A percentile compares a stretch with the other conserved stretches of the same genome.
Conservation (phyloP, 768 basidiomycete species). For the Mycena capillaripes region DNA sequence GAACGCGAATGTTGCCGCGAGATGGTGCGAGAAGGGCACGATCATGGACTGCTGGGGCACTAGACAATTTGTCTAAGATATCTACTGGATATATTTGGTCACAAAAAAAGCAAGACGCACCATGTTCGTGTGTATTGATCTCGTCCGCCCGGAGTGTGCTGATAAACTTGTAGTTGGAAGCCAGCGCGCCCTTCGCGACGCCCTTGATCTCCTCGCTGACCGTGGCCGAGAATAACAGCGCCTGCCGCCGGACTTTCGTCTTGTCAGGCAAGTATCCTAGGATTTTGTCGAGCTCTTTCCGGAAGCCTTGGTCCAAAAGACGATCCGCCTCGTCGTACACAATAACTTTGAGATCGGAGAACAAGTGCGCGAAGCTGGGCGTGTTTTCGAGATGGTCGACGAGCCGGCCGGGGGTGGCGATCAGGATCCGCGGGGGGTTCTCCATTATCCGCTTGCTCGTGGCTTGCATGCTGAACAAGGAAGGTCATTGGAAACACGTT, state of each 20-base stretch:
- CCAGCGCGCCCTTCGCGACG: slow-evolving; percentile 47
- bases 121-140: slow-evolving; percentile 73
- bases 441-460: slow-evolving; percentile 41
- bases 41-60: slow-evolving; percentile 62
- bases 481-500: neutral
- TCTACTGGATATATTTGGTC: slow-evolving; percentile 46
- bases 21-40: slow-evolving; percentile 54
- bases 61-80: too few relatives aligned
- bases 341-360: slow-evolving; percentile 58
- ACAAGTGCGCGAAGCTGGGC: slow-evolving; percentile 49
- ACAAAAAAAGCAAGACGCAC: slow-evolving; percentile 43
- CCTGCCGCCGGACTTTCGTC: slow-evolving; percentile 69
- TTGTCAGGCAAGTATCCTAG: slow-evolving; percentile 56
- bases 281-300: slow-evolving; percentile 76
- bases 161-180: slow-evolving; percentile 59
- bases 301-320: slow-evolving; percentile 81
- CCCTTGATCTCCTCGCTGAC: slow-evolving; percentile 77
- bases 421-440: slow-evolving; percentile 65
- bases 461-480: slow-evolving; percentile 31
- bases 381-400: slow-evolving; percentile 74
- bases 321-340: slow-evolving; percentile 85
- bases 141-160: slow-evolving; percentile 72
- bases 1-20: slow-evolving; percentile 58
- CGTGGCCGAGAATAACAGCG: slow-evolving; percentile 82
- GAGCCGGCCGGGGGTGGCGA: slow-evolving; percentile 84